These are phyloP conservation scores for Pelagophyceae sp. DNA, from an alignment of 352 stramenopile species.

Conservation along the genomic window DNA sequence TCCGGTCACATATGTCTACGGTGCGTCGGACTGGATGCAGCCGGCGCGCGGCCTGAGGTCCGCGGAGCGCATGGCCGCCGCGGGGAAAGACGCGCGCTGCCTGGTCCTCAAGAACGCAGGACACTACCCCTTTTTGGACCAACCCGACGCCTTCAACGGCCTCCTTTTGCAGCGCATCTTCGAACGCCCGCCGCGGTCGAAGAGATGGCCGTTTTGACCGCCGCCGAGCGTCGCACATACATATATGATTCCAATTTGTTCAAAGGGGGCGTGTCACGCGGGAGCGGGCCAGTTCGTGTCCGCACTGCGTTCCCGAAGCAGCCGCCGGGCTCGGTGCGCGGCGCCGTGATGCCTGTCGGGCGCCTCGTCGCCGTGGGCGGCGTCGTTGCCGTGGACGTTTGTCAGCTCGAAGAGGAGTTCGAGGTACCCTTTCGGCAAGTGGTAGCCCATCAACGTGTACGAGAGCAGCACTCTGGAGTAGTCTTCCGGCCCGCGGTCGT, in stretches of 20 bases:
- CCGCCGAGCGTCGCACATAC: too few species aligned
- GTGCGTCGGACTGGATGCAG: neutral
- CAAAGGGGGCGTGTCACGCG: too few species aligned
- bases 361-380: neutral
- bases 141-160: neutral
- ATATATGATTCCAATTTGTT: too few species aligned
- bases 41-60: neutral
- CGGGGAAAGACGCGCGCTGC: neutral
- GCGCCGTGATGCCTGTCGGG: neutral
- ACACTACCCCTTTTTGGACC: constrained; percentile 2
- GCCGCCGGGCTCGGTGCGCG: too few species aligned
- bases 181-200: too few species aligned
- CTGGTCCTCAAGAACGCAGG: neutral
- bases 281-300: too few species aligned
- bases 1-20: constrained; percentile 6
- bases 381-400: neutral
- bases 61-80: neutral
- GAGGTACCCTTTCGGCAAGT: neutral
- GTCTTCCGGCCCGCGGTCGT: neutral
- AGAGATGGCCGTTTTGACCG: too few species aligned
- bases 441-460: neutral
- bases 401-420: neutral
- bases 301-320: too few species aligned
- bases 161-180: neutral
- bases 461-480: neutral